These are phyloP conservation scores for Chloropicon primus DNA, from an alignment of 139 green algal genomes.

Conservation along the genomic window DNA sequence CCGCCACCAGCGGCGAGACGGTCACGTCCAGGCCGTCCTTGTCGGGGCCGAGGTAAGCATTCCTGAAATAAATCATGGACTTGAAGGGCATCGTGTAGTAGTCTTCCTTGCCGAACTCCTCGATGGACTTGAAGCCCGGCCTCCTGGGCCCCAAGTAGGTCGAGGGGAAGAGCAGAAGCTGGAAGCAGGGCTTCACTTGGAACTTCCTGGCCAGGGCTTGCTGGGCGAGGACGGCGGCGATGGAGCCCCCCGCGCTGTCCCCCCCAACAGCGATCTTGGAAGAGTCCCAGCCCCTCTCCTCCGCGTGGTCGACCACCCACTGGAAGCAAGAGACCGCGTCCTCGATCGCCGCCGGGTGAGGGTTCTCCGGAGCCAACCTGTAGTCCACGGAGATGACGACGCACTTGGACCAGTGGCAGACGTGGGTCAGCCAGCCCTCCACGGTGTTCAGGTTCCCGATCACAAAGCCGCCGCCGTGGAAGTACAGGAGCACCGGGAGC, in stretches of 20 bases:
- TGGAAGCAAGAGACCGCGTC: not conserved
- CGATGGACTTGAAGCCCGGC: not conserved
- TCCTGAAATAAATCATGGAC: not conserved
- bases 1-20: not conserved
- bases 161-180: not conserved
- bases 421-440: not conserved
- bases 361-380: not conserved
- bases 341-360: not conserved
- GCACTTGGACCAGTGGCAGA: not conserved
- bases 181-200: not conserved
- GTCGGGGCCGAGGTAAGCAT: not conserved
- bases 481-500: not conserved
- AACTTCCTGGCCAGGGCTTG: not conserved
- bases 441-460: not conserved
- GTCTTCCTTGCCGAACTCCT: not conserved
- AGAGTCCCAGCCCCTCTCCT: not conserved
- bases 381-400: not conserved
- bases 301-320: not conserved
- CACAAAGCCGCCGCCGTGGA: not conserved
- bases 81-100: not conserved
- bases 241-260: not conserved
- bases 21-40: not conserved
- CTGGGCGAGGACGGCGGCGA: not conserved
- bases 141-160: not conserved
- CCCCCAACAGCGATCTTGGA: not conserved